Percentiles rank a stretch among this genome's conserved stretches.
Conservation (phyloP, 2,329 filamentous ascomycete genomes). For the Thermothelomyces thermophilus region DNA sequence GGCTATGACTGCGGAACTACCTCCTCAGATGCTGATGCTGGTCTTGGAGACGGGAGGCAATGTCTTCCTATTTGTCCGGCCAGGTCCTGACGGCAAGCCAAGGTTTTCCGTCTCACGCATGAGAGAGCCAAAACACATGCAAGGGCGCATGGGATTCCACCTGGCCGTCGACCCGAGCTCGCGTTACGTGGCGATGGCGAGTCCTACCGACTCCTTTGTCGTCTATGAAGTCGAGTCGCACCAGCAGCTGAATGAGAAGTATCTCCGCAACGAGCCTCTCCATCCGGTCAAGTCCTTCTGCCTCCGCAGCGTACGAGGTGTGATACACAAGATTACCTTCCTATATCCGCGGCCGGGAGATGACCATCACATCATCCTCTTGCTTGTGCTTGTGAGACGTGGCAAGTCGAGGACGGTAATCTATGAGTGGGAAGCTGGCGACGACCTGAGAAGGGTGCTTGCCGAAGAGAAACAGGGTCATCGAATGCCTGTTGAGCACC, state of each 20-base stretch:
- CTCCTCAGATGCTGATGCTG: slow-evolving; percentile 76
- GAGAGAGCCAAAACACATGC: slow-evolving; percentile 51
- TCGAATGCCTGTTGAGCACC: slow-evolving; percentile 43
- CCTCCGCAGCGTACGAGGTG: slow-evolving; percentile 52
- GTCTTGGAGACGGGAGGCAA: slow-evolving; percentile 66
- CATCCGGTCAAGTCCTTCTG: slow-evolving; percentile 49
- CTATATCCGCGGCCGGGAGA: slow-evolving; percentile 64
- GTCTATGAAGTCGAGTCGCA: slow-evolving; percentile 63
- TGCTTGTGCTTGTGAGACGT: slow-evolving; percentile 53
- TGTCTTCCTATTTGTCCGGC: slow-evolving; percentile 66
- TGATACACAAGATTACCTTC: slow-evolving; percentile 84
- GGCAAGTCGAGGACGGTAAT: slow-evolving; percentile 46
- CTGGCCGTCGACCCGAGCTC: slow-evolving; percentile 74
- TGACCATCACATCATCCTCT: slow-evolving; percentile 65
- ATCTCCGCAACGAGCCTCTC: slow-evolving; percentile 38
- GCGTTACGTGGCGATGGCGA: slow-evolving; percentile 61
- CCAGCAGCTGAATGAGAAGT: slow-evolving; percentile 44
- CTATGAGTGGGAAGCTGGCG: slow-evolving; percentile 55
- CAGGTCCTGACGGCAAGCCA: slow-evolving; percentile 37
- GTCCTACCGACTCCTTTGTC: slow-evolving; percentile 62
- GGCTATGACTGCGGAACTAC: slow-evolving; percentile 34
- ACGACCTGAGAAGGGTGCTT: slow-evolving; percentile 41
- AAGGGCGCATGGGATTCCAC: slow-evolving; percentile 54
- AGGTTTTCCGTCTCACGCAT: slow-evolving; percentile 57
- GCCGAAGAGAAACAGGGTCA: slow-evolving; percentile 44